These are phyloP conservation scores for Diaporthe helianthi DNA, from an alignment of 2,329 filamentous ascomycete species.

Conservation along the genomic window DNA sequence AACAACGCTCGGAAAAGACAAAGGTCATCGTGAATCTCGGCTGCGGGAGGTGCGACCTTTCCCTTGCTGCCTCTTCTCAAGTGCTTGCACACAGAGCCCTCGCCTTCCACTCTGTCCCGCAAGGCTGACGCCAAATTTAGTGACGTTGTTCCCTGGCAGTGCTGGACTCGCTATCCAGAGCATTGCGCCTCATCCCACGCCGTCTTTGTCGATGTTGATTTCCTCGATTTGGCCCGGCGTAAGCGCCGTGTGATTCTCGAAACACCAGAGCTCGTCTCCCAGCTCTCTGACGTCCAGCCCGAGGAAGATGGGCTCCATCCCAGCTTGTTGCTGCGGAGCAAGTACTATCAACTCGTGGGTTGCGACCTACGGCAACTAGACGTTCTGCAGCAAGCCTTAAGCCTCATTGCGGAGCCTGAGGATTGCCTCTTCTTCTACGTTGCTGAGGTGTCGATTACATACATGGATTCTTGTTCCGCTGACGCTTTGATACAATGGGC, in stretches of 20 bases:
- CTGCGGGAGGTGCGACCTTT: slow-evolving; percentile 79
- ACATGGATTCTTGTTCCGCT: slow-evolving; percentile 79
- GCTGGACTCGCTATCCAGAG: slow-evolving; percentile 70
- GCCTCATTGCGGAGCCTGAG: slow-evolving; percentile 62
- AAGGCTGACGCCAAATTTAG: slow-evolving; percentile 50
- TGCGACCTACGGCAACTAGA: slow-evolving; percentile 78
- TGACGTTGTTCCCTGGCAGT: slow-evolving; percentile 87
- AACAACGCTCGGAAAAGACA: slow-evolving; percentile 54
- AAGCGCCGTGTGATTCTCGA: slow-evolving; percentile 74
- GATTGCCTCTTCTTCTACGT: slow-evolving; percentile 76
- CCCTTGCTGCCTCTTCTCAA: neutral
- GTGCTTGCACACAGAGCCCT: neutral
- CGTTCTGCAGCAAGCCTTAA: slow-evolving; percentile 65
- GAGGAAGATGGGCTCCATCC: slow-evolving; percentile 46
- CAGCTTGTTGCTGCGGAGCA: slow-evolving; percentile 65
- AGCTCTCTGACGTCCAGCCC: slow-evolving; percentile 54
- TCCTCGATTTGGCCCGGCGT: slow-evolving; percentile 77
- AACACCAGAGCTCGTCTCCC: slow-evolving; percentile 64
- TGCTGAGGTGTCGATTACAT: slow-evolving; percentile 90
- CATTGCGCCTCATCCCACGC: slow-evolving; percentile 57
- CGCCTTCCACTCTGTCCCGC: neutral
- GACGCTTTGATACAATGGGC: slow-evolving; percentile 82
- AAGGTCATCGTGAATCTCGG: slow-evolving; percentile 86
- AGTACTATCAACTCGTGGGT: slow-evolving; percentile 78
- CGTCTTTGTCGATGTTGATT: slow-evolving; percentile 86